Evolutionary conservation across 169 alveolate genomes (phyloP).

Genomic region (Cryptosporidium tyzzeri): DNA sequence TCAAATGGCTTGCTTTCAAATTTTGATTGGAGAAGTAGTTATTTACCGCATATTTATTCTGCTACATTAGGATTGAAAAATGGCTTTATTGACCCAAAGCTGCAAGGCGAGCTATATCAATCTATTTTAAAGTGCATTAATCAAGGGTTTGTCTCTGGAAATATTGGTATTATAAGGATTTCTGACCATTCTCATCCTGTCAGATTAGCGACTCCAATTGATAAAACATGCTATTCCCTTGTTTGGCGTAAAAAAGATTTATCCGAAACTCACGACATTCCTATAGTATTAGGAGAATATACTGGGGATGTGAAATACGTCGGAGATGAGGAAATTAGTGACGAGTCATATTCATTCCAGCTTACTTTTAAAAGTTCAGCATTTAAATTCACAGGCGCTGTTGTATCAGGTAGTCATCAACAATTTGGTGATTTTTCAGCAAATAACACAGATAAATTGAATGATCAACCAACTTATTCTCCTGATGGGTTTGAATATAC

Average conservation of each 20-base stretch:
- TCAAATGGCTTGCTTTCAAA: background rate
- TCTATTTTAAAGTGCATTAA: slow-evolving; percentile 50
- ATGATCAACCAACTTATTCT: slow-evolving; percentile 18
- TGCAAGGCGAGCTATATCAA: slow-evolving; percentile 7
- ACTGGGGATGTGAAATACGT: slow-evolving; percentile 69
- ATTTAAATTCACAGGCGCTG: slow-evolving; percentile 44
- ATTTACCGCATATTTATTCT: slow-evolving; percentile 56
- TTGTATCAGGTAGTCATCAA: slow-evolving; percentile 24
- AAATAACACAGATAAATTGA: background rate
- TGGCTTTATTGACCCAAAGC: slow-evolving; percentile 52
- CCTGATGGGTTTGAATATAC: slow-evolving; percentile 25
- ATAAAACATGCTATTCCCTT: slow-evolving; percentile 37
- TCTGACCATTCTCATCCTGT: slow-evolving; percentile 79
- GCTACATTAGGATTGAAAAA: slow-evolving; percentile 33
- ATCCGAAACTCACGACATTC: slow-evolving; percentile 30
- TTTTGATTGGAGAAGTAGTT: background rate
- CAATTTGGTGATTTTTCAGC: slow-evolving; percentile 8
- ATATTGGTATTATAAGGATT: slow-evolving; percentile 45
- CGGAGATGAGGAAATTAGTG: slow-evolving; percentile 66
- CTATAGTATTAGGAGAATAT: slow-evolving; percentile 63
- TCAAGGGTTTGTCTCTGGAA: slow-evolving; percentile 21
- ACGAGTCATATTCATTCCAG: slow-evolving; percentile 71
- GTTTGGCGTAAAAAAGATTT: slow-evolving; percentile 42
- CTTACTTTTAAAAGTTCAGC: slow-evolving; percentile 68
- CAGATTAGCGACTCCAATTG: slow-evolving; percentile 78